Percentiles rank a stretch among this genome's conserved stretches.
Conservation (phyloP, 306 rosid genomes). For the Fragaria ananassa region DNA sequence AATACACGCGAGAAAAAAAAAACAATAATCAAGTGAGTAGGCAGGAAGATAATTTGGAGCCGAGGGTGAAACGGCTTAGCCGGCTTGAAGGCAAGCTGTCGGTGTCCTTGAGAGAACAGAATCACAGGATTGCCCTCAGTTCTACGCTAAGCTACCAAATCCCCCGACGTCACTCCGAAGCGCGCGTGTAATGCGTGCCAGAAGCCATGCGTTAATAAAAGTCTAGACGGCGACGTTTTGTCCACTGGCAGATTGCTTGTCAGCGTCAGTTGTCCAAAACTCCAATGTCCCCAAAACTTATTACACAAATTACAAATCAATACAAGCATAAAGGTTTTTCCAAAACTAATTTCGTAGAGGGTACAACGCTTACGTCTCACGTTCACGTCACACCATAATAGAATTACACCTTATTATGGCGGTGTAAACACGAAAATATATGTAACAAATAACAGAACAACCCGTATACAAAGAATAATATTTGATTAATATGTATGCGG, state of each 20-base stretch:
- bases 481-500: too few species aligned
- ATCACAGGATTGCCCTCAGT: slow-evolving; percentile 22
- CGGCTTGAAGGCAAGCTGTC: slow-evolving; percentile 30
- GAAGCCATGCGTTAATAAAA: background rate
- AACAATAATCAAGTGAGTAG: background rate
- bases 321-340: too few species aligned
- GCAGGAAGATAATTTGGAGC: background rate
- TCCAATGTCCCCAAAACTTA: background rate
- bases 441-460: too few species aligned
- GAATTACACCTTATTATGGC: too few species aligned
- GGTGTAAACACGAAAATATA: too few species aligned
- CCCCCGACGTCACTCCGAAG: slow-evolving; percentile 8
- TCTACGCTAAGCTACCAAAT: slow-evolving; percentile 42
- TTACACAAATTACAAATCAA: too few species aligned
- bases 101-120: slow-evolving; percentile 34
- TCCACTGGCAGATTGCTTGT: slow-evolving; percentile 37
- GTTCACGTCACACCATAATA: too few species aligned
- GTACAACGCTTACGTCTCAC: too few species aligned
- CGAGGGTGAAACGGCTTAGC: background rate
- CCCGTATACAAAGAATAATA: too few species aligned
- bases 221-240: slow-evolving; percentile 30
- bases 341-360: too few species aligned
- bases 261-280: slow-evolving; percentile 23
- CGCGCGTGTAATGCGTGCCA: slow-evolving; percentile 25
- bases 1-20: background rate